These are phyloP conservation scores for Irpex sp. DNA, from an alignment of 1,284 basidiomycete species.

Conservation along the genomic window DNA sequence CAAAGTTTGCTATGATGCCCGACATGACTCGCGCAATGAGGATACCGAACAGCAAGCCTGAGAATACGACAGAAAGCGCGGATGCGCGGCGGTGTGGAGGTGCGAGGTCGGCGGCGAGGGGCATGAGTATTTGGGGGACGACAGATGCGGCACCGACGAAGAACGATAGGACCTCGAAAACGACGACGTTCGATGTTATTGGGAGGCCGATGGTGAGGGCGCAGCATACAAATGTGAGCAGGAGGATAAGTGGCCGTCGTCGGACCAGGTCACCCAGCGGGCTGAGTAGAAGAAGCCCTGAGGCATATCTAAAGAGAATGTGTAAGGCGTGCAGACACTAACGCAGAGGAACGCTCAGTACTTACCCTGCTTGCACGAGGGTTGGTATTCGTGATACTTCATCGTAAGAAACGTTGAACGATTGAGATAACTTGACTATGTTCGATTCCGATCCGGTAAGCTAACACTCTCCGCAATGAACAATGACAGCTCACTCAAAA, in stretches of 20 bases:
- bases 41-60: conserved; percentile 58
- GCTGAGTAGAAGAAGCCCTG: conserved; percentile 56
- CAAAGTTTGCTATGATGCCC: conserved; percentile 54
- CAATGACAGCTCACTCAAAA: conserved; percentile 51
- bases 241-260: conserved; percentile 52
- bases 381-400: conserved; percentile 7
- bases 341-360: conserved; percentile 26
- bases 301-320: conserved; percentile 41
- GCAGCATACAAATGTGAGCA: conserved; percentile 44
- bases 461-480: not conserved
- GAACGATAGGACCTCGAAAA: conserved; percentile 56
- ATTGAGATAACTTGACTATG: conserved; percentile 2
- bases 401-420: conserved; percentile 6
- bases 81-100: conserved; percentile 53
- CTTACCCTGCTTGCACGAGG: conserved; percentile 22
- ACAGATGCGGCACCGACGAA: conserved; percentile 54
- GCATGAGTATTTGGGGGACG: conserved; percentile 53
- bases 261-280: conserved; percentile 62
- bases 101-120: conserved; percentile 63
- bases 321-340: not conserved
- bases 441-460: too few species aligned
- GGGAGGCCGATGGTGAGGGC: conserved; percentile 57
- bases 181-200: conserved; percentile 46
- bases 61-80: conserved; percentile 59
- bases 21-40: conserved; percentile 57